phyloP scores from a whole-genome alignment of 2,329 filamentous ascomycete species.

The Colletotrichum noveboracense region DNA sequence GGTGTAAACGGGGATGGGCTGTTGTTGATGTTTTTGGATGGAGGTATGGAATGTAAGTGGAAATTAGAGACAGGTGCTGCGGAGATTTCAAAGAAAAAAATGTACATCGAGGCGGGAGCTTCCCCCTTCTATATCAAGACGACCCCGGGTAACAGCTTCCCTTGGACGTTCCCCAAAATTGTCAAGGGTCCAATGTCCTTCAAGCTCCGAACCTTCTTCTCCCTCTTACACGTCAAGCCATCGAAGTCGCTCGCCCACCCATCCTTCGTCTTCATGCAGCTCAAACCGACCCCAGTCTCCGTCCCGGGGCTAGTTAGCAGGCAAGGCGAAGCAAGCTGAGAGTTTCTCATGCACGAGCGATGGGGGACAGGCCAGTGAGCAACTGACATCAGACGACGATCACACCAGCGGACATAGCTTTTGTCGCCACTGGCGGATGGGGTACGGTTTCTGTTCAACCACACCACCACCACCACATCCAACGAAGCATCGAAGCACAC shows the following conservation, averaged over 20 bases:
- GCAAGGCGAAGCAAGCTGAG: background rate
- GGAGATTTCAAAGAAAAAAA: too few species aligned
- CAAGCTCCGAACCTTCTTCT: too few species aligned
- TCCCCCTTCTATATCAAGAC: background rate
- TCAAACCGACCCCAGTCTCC: background rate
- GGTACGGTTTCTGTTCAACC: background rate
- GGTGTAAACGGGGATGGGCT: background rate
- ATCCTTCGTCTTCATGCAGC: background rate
- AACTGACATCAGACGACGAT: constrained; percentile 6
- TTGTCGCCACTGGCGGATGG: background rate
- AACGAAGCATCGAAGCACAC: background rate
- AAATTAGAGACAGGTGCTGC: background rate
- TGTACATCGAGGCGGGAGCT: background rate
- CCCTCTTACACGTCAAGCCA: too few species aligned
- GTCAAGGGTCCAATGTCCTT: constrained; percentile 6
- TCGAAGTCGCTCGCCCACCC: too few species aligned
- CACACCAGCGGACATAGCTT: background rate
- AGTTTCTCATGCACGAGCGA: background rate
- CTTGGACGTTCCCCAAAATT: background rate
- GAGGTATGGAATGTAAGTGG: background rate
- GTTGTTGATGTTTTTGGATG: background rate
- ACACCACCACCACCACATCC: background rate
- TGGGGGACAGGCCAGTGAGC: background rate
- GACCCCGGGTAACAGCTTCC: background rate
- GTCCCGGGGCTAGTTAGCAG: background rate